Conservation (phyloP, 73 alveolate genomes). For the Tetrahymena thermophila region DNA sequence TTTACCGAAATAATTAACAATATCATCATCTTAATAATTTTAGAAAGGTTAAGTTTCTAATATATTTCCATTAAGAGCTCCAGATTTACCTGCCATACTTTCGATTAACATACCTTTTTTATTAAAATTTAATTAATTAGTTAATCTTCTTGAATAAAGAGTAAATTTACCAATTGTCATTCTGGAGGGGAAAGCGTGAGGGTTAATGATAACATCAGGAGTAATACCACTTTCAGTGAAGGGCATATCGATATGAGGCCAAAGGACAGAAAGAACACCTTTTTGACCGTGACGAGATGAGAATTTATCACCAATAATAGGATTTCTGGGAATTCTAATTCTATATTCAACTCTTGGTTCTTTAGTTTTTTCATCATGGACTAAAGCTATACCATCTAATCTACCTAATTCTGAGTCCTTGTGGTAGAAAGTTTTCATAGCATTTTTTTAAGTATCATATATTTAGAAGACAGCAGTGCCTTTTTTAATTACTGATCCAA, state of each 20-base stretch:
- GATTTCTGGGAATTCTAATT: conserved; percentile 89
- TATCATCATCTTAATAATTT: conserved; percentile 78
- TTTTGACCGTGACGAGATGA: conserved; percentile 99
- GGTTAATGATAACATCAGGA: conserved; percentile 99
- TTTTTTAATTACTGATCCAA: conserved; percentile 68
- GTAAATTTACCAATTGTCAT: conserved; percentile 95
- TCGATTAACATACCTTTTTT: conserved; percentile 86
- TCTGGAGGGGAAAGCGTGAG: conserved; percentile 99
- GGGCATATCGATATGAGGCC: conserved; percentile 98
- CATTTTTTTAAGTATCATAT: conserved; percentile 57
- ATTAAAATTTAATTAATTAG: neutral
- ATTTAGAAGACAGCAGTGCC: conserved; percentile 82
- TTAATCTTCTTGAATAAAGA: neutral
- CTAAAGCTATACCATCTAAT: conserved; percentile 72
- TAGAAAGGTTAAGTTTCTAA: conserved; percentile 26
- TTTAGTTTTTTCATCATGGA: conserved; percentile 51
- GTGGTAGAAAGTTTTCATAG: conserved; percentile 58
- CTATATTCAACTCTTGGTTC: conserved; percentile 71
- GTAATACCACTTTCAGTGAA: conserved; percentile 97
- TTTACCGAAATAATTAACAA: conserved; percentile 84
- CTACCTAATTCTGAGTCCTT: conserved; percentile 93
- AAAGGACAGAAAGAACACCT: conserved; percentile 96
- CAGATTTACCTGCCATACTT: conserved; percentile 94
- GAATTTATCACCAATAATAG: conserved; percentile 99
- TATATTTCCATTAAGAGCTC: conserved; percentile 41